Evolutionary conservation across 495 filamentous ascomycete genomes (phyloP).

Genomic region (Talaromyces proteolyticus): DNA sequence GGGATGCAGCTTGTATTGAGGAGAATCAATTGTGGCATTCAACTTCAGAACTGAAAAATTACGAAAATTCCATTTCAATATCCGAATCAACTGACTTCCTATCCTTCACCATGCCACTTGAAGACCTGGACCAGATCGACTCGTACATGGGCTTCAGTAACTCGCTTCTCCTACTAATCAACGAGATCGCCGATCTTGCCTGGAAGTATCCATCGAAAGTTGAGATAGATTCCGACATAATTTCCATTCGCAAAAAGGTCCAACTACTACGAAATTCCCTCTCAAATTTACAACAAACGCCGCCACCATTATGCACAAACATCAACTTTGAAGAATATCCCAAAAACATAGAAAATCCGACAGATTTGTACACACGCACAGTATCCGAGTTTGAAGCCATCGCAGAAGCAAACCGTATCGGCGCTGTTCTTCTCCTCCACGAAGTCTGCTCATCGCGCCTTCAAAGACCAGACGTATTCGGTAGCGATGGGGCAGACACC

Average conservation of each 20-base stretch:
- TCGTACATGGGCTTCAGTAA: slow-evolving; percentile 22
- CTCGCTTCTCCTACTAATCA: slow-evolving; percentile 16
- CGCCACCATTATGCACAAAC: slow-evolving; percentile 5
- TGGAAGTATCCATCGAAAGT: slow-evolving; percentile 6
- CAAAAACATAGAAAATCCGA: neutral
- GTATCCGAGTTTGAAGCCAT: slow-evolving; percentile 14
- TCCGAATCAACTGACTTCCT: neutral
- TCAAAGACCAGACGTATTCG: neutral
- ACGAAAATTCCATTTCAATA: neutral
- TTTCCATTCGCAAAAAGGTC: slow-evolving; percentile 3
- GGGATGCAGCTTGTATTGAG: no score
- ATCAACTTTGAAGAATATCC: neutral
- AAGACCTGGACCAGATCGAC: slow-evolving; percentile 14
- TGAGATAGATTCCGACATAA: neutral
- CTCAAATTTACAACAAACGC: slow-evolving; percentile 11
- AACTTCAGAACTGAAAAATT: neutral
- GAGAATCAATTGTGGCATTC: no score
- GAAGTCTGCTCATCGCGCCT: slow-evolving; percentile 13
- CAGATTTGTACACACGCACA: neutral
- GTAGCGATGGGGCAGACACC: neutral
- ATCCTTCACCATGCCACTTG: slow-evolving; percentile 4
- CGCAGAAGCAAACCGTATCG: slow-evolving; percentile 19
- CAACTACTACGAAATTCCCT: slow-evolving; percentile 5
- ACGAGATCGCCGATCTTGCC: slow-evolving; percentile 15
- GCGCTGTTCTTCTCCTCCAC: slow-evolving; percentile 17